These are phyloP conservation scores for Aspergillus biplanus DNA, from an alignment of 495 filamentous ascomycete genomes.

Conservation along the genomic window DNA sequence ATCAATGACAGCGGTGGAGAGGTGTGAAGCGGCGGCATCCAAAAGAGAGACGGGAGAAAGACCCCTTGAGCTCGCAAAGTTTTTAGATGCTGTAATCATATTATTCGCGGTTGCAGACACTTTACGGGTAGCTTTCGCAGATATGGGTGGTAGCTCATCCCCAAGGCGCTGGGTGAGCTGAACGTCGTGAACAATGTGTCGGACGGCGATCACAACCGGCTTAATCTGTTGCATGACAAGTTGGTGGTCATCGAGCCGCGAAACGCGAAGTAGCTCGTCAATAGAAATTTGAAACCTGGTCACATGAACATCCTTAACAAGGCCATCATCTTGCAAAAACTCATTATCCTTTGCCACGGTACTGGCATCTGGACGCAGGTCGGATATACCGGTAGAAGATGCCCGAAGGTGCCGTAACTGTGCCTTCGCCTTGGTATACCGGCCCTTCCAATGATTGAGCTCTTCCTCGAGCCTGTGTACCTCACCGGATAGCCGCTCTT, in stretches of 20 bases:
- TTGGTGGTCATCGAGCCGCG: constrained; percentile 71
- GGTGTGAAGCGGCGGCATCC: constrained; percentile 93
- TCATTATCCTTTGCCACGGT: constrained; percentile 69
- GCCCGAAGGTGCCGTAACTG: constrained; percentile 81
- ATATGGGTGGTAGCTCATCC: constrained; percentile 45
- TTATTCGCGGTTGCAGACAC: constrained; percentile 94
- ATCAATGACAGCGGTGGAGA: constrained; percentile 83
- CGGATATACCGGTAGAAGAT: constrained; percentile 72
- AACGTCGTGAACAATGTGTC: constrained; percentile 78
- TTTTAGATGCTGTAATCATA: constrained; percentile 90
- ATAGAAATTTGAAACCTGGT: constrained; percentile 95
- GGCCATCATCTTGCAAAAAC: constrained; percentile 70
- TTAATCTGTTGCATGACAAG: constrained; percentile 81
- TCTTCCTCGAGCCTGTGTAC: constrained; percentile 78
- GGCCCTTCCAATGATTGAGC: constrained; percentile 83
- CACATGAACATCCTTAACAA: constrained; percentile 88
- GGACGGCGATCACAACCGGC: constrained; percentile 74
- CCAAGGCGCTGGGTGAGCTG: constrained; percentile 55
- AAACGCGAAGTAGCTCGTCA: constrained; percentile 84
- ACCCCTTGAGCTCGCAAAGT: constrained; percentile 77
- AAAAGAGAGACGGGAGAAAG: constrained; percentile 93
- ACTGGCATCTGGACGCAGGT: constrained; percentile 63
- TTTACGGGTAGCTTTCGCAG: constrained; percentile 70
- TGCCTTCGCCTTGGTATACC: constrained; percentile 84
- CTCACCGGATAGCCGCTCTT: constrained; percentile 73